These are phyloP conservation scores for Cryptosporidium ryanae DNA, from an alignment of 169 alveolate genomes.

Conservation along the genomic window DNA sequence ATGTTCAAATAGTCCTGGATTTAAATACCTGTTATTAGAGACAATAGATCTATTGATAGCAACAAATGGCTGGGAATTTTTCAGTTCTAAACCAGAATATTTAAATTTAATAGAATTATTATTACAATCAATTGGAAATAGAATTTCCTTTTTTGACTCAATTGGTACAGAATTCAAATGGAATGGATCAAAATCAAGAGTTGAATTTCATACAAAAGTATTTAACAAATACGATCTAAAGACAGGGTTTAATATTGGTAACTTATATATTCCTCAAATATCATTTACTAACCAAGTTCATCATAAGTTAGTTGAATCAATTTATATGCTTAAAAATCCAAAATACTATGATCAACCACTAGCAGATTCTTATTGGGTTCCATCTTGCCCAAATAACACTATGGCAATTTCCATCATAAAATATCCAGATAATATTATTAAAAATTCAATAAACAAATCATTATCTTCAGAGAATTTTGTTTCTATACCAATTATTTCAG, in stretches of 20 bases:
- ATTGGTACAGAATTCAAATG: slow-evolving; percentile 14
- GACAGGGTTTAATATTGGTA: slow-evolving; percentile 6
- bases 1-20: slow-evolving; percentile 69
- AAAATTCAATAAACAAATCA: slow-evolving; percentile 10
- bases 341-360: slow-evolving; percentile 28
- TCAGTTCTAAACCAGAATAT: slow-evolving; percentile 29
- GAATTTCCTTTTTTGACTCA: slow-evolving; percentile 38
- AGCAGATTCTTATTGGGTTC: slow-evolving; percentile 61
- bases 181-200: slow-evolving; percentile 42
- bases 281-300: slow-evolving; percentile 1
- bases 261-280: slow-evolving; percentile 23
- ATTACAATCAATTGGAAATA: slow-evolving; percentile 57
- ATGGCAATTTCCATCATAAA: slow-evolving; percentile 23
- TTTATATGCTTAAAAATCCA: slow-evolving; percentile 56
- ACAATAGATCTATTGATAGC: slow-evolving; percentile 65
- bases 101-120: slow-evolving; percentile 6
- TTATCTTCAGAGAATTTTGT: neutral
- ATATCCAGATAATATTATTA: slow-evolving; percentile 32
- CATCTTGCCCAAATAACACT: slow-evolving; percentile 69
- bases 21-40: slow-evolving; percentile 32
- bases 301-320: slow-evolving; percentile 36
- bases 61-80: slow-evolving; percentile 55
- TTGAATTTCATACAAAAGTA: slow-evolving; percentile 25
- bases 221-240: slow-evolving; percentile 19
- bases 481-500: slow-evolving; percentile 17